phyloP scores from a whole-genome alignment of 2,329 filamentous ascomycete species.

The Aspergillus sp. region DNA sequence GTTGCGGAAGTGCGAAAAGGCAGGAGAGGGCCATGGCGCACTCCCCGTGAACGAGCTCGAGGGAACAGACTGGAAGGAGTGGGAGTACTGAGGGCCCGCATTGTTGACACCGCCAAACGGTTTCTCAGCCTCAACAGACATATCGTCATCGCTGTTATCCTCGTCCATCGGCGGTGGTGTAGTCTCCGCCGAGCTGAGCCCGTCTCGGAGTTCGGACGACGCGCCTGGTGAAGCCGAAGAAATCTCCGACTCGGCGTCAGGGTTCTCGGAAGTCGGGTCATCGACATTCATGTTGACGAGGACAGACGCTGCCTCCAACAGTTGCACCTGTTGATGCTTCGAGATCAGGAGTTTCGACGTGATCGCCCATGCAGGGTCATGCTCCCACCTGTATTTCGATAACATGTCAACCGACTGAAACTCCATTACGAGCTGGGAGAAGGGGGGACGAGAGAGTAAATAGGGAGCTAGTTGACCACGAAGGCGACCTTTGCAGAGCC shows the following conservation, averaged over 20 bases:
- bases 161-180: conserved; percentile 83
- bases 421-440: conserved; percentile 24
- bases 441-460: conserved; percentile 31
- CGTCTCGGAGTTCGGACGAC: conserved; percentile 73
- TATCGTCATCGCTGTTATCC: conserved; percentile 37
- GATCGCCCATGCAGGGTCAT: conserved; percentile 95
- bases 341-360: conserved; percentile 98
- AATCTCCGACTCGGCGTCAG: conserved; percentile 71
- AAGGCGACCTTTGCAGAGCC: conserved; percentile 40
- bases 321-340: conserved; percentile 98
- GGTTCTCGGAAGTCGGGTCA: conserved; percentile 62
- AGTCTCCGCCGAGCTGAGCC: conserved; percentile 83
- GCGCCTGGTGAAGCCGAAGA: conserved; percentile 80
- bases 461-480: conserved; percentile 34
- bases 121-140: conserved; percentile 56
- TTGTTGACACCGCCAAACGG: conserved; percentile 54
- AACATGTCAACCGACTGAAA: conserved; percentile 43
- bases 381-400: conserved; percentile 79
- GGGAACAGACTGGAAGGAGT: conserved; percentile 75
- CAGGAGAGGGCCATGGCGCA: conserved; percentile 49
- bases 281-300: conserved; percentile 83
- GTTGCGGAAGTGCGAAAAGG: conserved; percentile 63
- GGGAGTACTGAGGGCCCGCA: conserved; percentile 57
- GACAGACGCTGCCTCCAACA: conserved; percentile 95
- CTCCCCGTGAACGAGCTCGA: conserved; percentile 58